Base-by-base conservation (phyloP, 176 grass and related monocot genomes). In the Pontederia crassipes region DNA sequence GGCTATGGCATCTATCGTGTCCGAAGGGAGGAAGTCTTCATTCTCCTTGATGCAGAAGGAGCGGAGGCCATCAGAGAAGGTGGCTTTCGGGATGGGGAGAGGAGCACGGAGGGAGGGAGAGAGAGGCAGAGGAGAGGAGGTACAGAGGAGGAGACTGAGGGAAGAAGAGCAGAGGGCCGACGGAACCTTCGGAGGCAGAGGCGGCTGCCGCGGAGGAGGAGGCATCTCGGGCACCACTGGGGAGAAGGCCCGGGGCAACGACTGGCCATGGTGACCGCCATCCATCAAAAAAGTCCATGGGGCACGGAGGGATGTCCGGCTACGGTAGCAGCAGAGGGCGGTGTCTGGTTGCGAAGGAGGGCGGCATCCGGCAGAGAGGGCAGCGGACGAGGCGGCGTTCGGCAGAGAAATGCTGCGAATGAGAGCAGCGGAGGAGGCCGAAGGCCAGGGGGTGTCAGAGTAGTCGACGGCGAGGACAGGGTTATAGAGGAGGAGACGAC, bases 21-120 rank as follows among this genome's bases (percentile, higher is more conserved):
- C 12, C 45, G n/a, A 58, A 52, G 79, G 74, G 71, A 89, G 82
- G 71, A 77, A 89, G 66, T 79, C 59, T 17, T 55, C 71, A 13
- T 64, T 62, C 0, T 17, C 72, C 64, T 75, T 65, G 64, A 59
- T 55, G 1, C 9, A 10, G 72, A 82, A 76, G 29, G 61, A 65
- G 46, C 45, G 62, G 17, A 65, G 11, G 10, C 62, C 62, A 4
- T 65, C 17, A 10, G 26, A 3, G 62, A 26, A 49, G 62, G 62
- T 49, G 18, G 45, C 20, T 17, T n/a, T 17, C 11, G 62, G 45
- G 46, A 50, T n/a, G 0, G 62, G 62, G 62, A 2, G 7, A 20
- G 62, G 62, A 17, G 20, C 14, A 1, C 24, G 20, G 20, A 24
- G 20, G 10, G 18, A 49, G 62, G 17, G 62, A 45, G 18, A 65